Conservation (phyloP, 73 alveolate species). For the Paramecium biaurelia region DNA sequence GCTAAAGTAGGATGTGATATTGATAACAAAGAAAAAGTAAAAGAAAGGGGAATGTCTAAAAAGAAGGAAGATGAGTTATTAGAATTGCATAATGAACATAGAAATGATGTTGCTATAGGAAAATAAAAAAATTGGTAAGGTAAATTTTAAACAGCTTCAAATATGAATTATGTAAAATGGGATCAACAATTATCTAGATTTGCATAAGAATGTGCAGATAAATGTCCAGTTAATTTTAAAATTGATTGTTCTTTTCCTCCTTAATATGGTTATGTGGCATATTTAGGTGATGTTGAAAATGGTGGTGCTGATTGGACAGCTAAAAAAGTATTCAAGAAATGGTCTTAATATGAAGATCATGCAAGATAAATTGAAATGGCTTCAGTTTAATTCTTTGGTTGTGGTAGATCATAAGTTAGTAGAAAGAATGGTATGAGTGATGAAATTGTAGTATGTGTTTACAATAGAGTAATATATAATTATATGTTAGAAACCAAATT, state of each 20-base stretch:
- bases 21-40: neutral
- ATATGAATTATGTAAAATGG: constrained; percentile 40
- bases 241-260: neutral
- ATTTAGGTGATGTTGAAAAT: constrained; percentile 10
- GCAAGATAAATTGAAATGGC: constrained; percentile 27
- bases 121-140: constrained; percentile 22
- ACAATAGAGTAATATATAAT: neutral
- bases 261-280: neutral
- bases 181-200: neutral
- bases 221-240: neutral
- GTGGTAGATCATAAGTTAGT: constrained; percentile 38
- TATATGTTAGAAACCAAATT: neutral
- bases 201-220: constrained; percentile 23
- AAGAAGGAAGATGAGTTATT: constrained; percentile 11
- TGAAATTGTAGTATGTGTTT: constrained; percentile 12
- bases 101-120: constrained; percentile 34
- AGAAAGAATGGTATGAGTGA: constrained; percentile 11
- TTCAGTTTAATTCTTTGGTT: neutral
- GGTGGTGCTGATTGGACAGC: constrained; percentile 52
- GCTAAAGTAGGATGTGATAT: constrained; percentile 23
- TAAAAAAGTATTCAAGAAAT: neutral
- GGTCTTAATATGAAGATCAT: neutral
- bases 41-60: neutral
- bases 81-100: constrained; percentile 11
- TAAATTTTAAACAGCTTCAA: neutral